Evolutionary conservation across 768 basidiomycete genomes (phyloP).

Genomic region (Austroboletus eburneus): DNA sequence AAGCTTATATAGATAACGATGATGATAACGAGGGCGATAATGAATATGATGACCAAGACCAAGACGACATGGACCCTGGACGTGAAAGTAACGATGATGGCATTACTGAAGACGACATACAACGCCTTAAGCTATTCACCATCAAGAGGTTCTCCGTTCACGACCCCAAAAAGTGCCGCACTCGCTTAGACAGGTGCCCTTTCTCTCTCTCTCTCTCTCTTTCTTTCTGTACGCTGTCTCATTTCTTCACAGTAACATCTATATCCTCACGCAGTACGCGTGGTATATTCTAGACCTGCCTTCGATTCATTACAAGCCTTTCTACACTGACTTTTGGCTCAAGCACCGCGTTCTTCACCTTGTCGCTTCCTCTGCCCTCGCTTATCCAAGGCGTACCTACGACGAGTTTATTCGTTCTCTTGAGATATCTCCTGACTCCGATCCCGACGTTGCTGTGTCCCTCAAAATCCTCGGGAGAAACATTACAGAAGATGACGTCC

Average conservation of each 20-base stretch:
- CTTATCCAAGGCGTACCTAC: conserved; percentile 35
- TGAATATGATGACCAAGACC: conserved; percentile 21
- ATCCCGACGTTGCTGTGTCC: conserved; percentile 31
- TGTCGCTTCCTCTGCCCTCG: conserved; percentile 37
- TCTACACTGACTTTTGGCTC: conserved; percentile 46
- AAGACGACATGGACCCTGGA: conserved; percentile 19
- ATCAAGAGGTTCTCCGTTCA: conserved; percentile 51
- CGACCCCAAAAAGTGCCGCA: conserved; percentile 23
- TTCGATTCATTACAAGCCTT: conserved; percentile 39
- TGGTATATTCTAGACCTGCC: conserved; percentile 69
- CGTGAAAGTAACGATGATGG: conserved; percentile 1
- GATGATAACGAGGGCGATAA: conserved; percentile 23
- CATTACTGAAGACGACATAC: conserved; percentile 12
- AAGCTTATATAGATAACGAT: conserved; percentile 33
- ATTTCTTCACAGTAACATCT: conserved; percentile 49
- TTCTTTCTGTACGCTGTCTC: conserved; percentile 4
- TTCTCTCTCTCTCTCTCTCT: background rate
- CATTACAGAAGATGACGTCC: conserved; percentile 40
- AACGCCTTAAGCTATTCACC: conserved; percentile 36
- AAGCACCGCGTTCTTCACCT: conserved; percentile 48
- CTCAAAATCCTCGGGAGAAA: conserved; percentile 40
- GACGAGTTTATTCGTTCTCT: conserved; percentile 38
- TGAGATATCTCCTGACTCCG: conserved; percentile 23
- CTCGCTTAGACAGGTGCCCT: conserved; percentile 42
- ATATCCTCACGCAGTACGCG: conserved; percentile 54